Evolutionary conservation across 2,329 filamentous ascomycete species (phyloP), one percentile per base, ranked within the genome.

Genomic region (Fusarium globosum): DNA sequence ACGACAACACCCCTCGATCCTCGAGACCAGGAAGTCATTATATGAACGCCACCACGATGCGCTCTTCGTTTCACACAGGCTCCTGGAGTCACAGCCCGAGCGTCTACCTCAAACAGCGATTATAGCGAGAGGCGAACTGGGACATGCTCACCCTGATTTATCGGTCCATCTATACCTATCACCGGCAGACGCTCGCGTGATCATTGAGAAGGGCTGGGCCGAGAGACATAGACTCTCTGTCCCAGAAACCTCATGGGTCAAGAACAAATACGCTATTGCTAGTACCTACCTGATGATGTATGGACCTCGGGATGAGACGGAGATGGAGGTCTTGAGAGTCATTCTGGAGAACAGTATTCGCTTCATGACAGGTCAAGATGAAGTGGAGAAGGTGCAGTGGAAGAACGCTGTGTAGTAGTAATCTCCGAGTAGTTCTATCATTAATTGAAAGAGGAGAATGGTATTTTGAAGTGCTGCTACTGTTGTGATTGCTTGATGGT

Each of bases 341-440:
- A 41, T 41, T 41, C 38, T 41, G 14, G 20, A 41, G 38, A 41
- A 41, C 13, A 41, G 38, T 1, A 41, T 41, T 2, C 21, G 12
- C 7, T 41, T 41, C 20, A 41, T 41, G 38, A 41, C 38, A 21
- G 20, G 38, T 9, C 38, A 9, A 6, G 20, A 41, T 41, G 20
- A 41, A 14, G 38, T 41, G 0, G 20, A 21, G 12, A 41, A 41
- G 38, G 12, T 41, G 3, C 20, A 41, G 12, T 41, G 38, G 38
- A 36, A 36, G 30, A 33, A 1, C 30, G 1, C 30, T 33, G 30
- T 33, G 1, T 33, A 33, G 30, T 33, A 33, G 30, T 13, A 4
- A 33, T 33, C 0, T 33, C 10, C 3, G 1, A 12, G 3, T 33
- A 28, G 30, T 33, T 33, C 30, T 13, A 4, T 1, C 4, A 33